Percentiles rank a stretch among this genome's conserved stretches.
phyloP scores from a whole-genome alignment of 1,284 basidiomycete species.

The Malassezia japonica region DNA sequence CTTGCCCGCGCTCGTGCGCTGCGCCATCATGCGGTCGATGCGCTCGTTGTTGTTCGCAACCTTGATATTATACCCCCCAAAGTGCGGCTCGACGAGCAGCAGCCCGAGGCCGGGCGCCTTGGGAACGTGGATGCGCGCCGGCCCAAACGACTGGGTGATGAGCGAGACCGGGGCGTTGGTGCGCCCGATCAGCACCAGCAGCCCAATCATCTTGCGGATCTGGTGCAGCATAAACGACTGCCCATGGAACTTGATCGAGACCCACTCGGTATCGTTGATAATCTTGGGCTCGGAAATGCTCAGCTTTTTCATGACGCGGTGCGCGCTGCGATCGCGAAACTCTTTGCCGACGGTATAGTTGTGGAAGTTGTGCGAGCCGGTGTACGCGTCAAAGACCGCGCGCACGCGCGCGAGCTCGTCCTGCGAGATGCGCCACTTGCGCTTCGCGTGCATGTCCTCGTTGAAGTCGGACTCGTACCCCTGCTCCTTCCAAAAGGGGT shows the following conservation, averaged over 20 bases:
- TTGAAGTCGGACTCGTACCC: conserved; percentile 22
- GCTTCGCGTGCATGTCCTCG: conserved; percentile 35
- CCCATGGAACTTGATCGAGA: conserved; percentile 83
- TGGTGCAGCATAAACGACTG: conserved; percentile 99
- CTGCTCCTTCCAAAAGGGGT: conserved; percentile 40
- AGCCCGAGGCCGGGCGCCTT: conserved; percentile 94
- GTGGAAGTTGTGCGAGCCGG: conserved; percentile 65
- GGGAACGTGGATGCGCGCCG: conserved; percentile 73
- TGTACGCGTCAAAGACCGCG: conserved; percentile 25
- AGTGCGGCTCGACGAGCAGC: conserved; percentile 84
- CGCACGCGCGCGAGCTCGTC: conserved; percentile 27
- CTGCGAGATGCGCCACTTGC: conserved; percentile 27
- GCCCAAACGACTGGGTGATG: conserved; percentile 53
- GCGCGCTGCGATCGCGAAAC: conserved; percentile 68
- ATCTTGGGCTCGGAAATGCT: conserved; percentile 52
- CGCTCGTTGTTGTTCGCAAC: conserved; percentile 45
- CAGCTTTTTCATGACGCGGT: conserved; percentile 54
- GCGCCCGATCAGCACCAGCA: conserved; percentile 58
- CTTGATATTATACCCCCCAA: conserved; percentile 66
- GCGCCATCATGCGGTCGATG: conserved; percentile 13
- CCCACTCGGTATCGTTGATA: conserved; percentile 87
- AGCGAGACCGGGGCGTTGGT: conserved; percentile 30
- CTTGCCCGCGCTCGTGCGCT: not conserved
- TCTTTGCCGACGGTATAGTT: conserved; percentile 89
- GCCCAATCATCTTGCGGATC: conserved; percentile 89